Percentiles rank a stretch among this genome's conserved stretches.
Evolutionary conservation across 768 basidiomycete genomes (phyloP).

Genomic region (Lactarius evosmus): DNA sequence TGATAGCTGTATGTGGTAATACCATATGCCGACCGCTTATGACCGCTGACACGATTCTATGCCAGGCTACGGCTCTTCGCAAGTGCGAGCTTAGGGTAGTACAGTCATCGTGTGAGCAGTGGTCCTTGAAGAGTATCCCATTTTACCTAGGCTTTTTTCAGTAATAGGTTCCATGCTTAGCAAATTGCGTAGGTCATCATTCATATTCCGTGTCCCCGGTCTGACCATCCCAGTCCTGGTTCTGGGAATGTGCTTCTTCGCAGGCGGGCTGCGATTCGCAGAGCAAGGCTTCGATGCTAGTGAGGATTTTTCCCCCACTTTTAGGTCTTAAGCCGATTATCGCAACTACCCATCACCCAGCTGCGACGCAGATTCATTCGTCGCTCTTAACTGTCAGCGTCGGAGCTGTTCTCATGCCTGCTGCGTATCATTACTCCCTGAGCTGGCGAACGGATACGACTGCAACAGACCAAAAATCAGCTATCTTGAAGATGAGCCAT

Average conservation of each 20-base stretch:
- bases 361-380: constrained; percentile 69
- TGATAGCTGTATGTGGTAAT: constrained; percentile 59
- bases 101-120: constrained; percentile 65
- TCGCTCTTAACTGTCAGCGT: constrained; percentile 74
- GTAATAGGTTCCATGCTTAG: constrained; percentile 82
- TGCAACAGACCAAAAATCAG: constrained; percentile 39
- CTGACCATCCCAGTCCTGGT: constrained; percentile 58
- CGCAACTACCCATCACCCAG: constrained; percentile 35
- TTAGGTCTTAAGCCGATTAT: not conserved
- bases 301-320: constrained; percentile 35
- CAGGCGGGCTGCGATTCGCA: constrained; percentile 70
- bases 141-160: constrained; percentile 32
- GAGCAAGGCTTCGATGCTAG: constrained; percentile 76
- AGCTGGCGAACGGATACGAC: constrained; percentile 31
- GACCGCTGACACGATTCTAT: not conserved
- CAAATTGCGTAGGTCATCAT: constrained; percentile 52
- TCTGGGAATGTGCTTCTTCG: constrained; percentile 82
- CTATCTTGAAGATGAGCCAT: constrained; percentile 70
- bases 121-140: not conserved
- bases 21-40: not conserved
- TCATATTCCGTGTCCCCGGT: constrained; percentile 15
- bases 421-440: constrained; percentile 69
- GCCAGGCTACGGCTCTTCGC: constrained; percentile 71
- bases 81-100: constrained; percentile 81
- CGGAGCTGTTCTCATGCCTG: constrained; percentile 72